Percentiles rank a stretch among this genome's conserved stretches.
Evolutionary conservation across 805 yeast species (phyloP).

Genomic region (Starmerella khaoyaiensis): DNA sequence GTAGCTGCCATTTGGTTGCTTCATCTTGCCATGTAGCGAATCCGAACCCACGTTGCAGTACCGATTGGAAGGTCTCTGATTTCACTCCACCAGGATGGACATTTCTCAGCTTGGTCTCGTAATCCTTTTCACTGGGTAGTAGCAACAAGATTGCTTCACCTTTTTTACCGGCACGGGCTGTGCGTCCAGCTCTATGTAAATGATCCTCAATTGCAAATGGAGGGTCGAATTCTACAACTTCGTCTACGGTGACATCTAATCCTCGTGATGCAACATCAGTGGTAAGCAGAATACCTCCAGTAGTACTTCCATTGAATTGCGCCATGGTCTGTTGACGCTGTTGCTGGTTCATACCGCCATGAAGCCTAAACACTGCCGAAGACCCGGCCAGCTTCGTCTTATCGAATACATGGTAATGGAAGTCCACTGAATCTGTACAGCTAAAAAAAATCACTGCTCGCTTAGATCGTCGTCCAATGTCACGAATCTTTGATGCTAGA

Average conservation of each 20-base stretch:
- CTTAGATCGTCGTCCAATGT: constrained; percentile 27
- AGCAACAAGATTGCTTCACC: constrained; percentile 72
- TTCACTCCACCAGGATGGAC: constrained; percentile 47
- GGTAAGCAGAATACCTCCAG: constrained; percentile 55
- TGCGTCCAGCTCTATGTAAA: constrained; percentile 91
- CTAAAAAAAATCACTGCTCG: constrained; percentile 64
- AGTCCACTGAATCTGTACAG: constrained; percentile 94
- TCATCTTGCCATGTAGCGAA: constrained; percentile 67
- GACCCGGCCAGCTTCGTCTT: constrained; percentile 41
- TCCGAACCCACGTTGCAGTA: constrained; percentile 29
- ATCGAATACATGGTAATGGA: constrained; percentile 67
- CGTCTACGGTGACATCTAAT: constrained; percentile 73
- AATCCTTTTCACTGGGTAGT: constrained; percentile 80
- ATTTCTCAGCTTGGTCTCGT: constrained; percentile 41
- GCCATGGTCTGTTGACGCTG: constrained; percentile 62
- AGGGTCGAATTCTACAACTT: constrained; percentile 87
- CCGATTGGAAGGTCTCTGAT: constrained; percentile 33
- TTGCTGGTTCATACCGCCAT: constrained; percentile 83
- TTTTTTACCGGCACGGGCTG: constrained; percentile 88
- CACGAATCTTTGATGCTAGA: constrained; percentile 50
- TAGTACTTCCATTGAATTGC: constrained; percentile 29
- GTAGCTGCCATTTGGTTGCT: constrained; percentile 93
- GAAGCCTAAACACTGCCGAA: constrained; percentile 59
- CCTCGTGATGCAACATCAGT: constrained; percentile 99
- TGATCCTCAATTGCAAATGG: constrained; percentile 92